Evolutionary conservation across 139 green algal species (phyloP), one percentile per base, ranked within the genome.

Genomic region (Coccomyxa sp.): DNA sequence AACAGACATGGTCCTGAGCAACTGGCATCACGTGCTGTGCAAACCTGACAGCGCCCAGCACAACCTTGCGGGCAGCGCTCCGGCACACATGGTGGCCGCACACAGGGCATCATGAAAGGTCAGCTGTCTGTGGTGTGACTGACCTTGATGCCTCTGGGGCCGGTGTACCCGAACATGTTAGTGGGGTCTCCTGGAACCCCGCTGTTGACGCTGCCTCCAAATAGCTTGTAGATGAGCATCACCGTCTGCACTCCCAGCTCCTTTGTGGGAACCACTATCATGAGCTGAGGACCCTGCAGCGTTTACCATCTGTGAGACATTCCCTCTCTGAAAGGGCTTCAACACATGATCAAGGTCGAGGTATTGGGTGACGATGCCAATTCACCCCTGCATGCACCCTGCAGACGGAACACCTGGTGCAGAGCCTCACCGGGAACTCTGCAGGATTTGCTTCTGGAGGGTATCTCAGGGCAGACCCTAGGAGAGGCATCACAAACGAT

Each of bases 181-280:
- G 84, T 89, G 0, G 68, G 24, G 39, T 93, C 85, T 0, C 93
- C 93, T 0, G 93, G 93, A 8, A 91, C 50, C 16, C 90, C 85
- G 0, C 79, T 68, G 79, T 84, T 93, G 38, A 94, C 79, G 70
- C 85, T 91, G 58, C 93, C 93, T 7, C 93, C 93, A 71, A 92
- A 88, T 35, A 97, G 86, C 74, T 90, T 88, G 86, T 89, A 97
- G 0, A 92, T 72, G n/a, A 92, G 78, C 86, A 97, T 83, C 0
- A 83, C 81, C 39, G 86, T 38, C 87, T 98, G 94, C 70, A 96
- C 94, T 8, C 94, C 94, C 78, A 98, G 89, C 85, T 98, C 94
- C 55, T 92, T 83, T 0, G 89, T 94, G 0, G 94, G 94, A 50
- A 96, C 92, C 50, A 98, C 70, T 18, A 98, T 78, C 41, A 97